phyloP scores from a whole-genome alignment of 441 rosid species.

The Dalechampia spathulata region DNA sequence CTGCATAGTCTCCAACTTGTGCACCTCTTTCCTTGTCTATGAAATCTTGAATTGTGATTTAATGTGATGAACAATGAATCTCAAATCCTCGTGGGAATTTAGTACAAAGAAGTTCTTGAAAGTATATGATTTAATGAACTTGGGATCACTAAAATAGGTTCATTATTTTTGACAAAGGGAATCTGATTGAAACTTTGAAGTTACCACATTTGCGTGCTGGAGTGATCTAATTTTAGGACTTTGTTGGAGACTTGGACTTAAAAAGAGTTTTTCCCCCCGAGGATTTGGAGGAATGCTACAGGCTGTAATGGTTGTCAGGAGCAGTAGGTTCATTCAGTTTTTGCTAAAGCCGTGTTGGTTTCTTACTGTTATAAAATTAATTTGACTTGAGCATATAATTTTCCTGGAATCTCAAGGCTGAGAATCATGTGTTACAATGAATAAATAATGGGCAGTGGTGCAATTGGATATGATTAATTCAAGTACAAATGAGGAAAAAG shows the following conservation, averaged over 20 bases:
- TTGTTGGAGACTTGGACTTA: neutral
- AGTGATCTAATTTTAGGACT: neutral
- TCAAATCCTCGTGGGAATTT: neutral
- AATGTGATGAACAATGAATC: neutral
- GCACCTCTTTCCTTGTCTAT: neutral
- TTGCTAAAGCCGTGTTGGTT: neutral
- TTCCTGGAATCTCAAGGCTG: neutral
- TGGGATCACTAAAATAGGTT: neutral
- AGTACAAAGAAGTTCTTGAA: neutral
- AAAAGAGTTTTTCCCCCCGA: no score
- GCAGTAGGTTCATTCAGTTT: neutral
- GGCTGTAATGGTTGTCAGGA: neutral
- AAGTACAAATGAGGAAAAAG: neutral
- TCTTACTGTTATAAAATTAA: neutral
- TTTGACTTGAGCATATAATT: neutral
- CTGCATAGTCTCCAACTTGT: neutral
- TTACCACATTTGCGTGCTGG: neutral
- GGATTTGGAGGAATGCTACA: neutral
- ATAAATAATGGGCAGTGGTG: neutral
- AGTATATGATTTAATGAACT: neutral
- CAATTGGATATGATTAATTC: neutral
- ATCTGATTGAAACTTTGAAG: neutral
- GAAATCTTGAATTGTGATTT: neutral
- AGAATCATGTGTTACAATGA: neutral
- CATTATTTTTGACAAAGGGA: neutral